These are phyloP conservation scores for Rhizopus arrhizus DNA, from an alignment of 371 early-diverging fungal genomes.

Conservation along the genomic window DNA sequence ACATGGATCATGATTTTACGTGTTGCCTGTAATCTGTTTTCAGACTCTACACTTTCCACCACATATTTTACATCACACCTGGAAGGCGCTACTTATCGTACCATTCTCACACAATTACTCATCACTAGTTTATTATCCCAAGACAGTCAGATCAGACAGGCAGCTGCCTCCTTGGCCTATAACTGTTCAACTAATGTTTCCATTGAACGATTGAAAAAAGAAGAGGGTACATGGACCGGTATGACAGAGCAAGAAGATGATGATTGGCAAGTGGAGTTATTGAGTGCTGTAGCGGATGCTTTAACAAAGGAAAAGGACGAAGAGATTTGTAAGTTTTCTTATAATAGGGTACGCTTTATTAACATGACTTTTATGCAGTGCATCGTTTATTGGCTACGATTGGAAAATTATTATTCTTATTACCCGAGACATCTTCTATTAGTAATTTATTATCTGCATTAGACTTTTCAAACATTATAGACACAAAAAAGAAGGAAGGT, in stretches of 20 bases:
- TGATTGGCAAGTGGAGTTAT: constrained; percentile 70
- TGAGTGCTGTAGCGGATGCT: constrained; percentile 65
- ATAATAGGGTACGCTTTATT: background rate
- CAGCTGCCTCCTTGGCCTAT: constrained; percentile 70
- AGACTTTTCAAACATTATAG: constrained; percentile 32
- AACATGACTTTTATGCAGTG: constrained; percentile 19
- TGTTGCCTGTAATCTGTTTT: constrained; percentile 67
- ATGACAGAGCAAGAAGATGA: constrained; percentile 59
- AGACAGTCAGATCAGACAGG: constrained; percentile 61
- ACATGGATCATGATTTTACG: constrained; percentile 35
- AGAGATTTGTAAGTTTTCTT: constrained; percentile 40
- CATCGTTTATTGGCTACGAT: constrained; percentile 48
- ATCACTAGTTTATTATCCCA: constrained; percentile 61
- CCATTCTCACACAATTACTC: constrained; percentile 59
- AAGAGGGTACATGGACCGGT: constrained; percentile 43
- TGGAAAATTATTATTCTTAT: constrained; percentile 45
- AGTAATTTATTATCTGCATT: constrained; percentile 38
- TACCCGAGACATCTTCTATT: constrained; percentile 37
- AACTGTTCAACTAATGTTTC: constrained; percentile 61
- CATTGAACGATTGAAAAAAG: constrained; percentile 42
- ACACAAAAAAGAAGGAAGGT: constrained; percentile 33
- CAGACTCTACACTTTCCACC: constrained; percentile 39
- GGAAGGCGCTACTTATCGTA: constrained; percentile 44
- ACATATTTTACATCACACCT: constrained; percentile 59
- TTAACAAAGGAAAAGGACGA: constrained; percentile 58